Evolutionary conservation across 129 eudicot species (phyloP).

Genomic region (Glebionis coronaria): DNA sequence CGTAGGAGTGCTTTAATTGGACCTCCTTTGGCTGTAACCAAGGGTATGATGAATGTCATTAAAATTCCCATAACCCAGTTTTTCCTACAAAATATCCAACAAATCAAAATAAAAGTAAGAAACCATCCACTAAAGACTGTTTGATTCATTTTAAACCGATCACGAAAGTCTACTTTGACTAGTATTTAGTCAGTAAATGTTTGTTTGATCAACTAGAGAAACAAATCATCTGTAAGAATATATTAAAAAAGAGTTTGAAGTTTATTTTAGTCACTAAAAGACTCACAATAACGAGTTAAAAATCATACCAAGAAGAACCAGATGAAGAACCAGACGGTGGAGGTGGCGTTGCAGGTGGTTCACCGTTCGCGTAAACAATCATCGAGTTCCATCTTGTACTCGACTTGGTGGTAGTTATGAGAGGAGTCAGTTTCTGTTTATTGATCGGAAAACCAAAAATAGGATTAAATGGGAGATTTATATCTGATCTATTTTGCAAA

Average conservation of each 20-base stretch:
- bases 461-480: slow-evolving; percentile 21
- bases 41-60: slow-evolving; percentile 37
- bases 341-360: slow-evolving; percentile 27
- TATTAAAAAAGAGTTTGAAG: no score
- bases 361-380: slow-evolving; percentile 21
- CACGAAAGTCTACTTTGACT: no score
- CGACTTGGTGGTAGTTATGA: slow-evolving; percentile 11
- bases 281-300: not conserved
- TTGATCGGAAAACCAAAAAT: slow-evolving; percentile 28
- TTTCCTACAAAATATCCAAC: slow-evolving; percentile 31
- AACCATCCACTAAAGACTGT: not conserved
- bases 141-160: no score
- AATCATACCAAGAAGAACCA: slow-evolving; percentile 29
- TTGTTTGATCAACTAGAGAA: no score
- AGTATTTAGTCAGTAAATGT: no score
- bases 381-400: slow-evolving; percentile 22
- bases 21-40: slow-evolving; percentile 51
- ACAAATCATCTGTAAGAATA: no score
- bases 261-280: not conserved
- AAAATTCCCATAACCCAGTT: slow-evolving; percentile 46
- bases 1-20: slow-evolving; percentile 35
- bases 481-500: slow-evolving; percentile 19
- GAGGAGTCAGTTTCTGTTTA: slow-evolving; percentile 6
- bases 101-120: not conserved
- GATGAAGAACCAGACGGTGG: slow-evolving; percentile 27